Evolutionary conservation across 192 early-diverging fungal species (phyloP).

Genomic region (Funneliformis mosseae): DNA sequence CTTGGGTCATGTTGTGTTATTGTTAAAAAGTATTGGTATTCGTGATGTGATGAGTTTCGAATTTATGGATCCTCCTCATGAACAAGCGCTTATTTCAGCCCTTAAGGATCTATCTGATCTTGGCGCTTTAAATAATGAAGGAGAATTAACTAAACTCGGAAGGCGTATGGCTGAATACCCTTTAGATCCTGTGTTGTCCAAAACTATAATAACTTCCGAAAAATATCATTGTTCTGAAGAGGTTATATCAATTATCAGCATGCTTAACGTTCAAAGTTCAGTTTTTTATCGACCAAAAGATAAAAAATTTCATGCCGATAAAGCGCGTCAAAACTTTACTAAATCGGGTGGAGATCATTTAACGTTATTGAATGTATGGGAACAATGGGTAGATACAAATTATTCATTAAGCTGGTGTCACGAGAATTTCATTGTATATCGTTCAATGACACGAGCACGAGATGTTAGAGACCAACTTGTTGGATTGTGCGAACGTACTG

Average conservation of each 20-base stretch:
- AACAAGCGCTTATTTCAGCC: constrained; percentile 89
- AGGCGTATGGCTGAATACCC: constrained; percentile 99
- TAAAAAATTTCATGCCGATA: constrained; percentile 91
- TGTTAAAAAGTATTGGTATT: constrained; percentile 95
- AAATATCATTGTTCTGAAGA: constrained; percentile 95
- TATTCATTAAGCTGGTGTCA: constrained; percentile 96
- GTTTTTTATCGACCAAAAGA: constrained; percentile 88
- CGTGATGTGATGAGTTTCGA: constrained; percentile 97
- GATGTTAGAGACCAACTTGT: constrained; percentile 95
- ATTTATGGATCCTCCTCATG: constrained; percentile 97
- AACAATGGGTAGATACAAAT: constrained; percentile 84
- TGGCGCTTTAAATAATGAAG: constrained; percentile 88
- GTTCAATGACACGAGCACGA: constrained; percentile 86
- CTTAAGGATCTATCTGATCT: constrained; percentile 91
- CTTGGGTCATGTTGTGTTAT: constrained; percentile 84
- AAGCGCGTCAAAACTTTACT: constrained; percentile 87
- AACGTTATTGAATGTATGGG: constrained; percentile 89
- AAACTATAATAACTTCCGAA: constrained; percentile 88
- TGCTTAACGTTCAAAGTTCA: constrained; percentile 85
- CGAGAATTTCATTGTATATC: constrained; percentile 95
- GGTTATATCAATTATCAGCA: constrained; percentile 87
- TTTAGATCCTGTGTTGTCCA: constrained; percentile 93
- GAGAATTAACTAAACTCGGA: constrained; percentile 94
- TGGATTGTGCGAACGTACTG: constrained; percentile 88
- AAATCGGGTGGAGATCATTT: constrained; percentile 95